phyloP scores from a whole-genome alignment of 2,329 filamentous ascomycete genomes.

The Amylocarpus encephaloides region DNA sequence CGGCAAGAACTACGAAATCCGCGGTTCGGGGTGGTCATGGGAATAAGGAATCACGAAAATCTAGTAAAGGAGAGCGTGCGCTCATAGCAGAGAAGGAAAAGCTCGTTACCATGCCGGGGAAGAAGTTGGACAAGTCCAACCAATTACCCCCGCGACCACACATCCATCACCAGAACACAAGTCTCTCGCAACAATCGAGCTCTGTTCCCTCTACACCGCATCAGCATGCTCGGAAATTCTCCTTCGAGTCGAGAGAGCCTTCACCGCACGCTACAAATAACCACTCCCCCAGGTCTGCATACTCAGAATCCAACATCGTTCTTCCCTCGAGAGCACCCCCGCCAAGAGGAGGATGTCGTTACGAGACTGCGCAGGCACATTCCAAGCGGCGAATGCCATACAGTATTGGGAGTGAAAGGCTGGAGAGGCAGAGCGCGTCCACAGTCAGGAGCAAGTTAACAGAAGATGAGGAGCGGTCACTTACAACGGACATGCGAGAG shows the following conservation, averaged over 20 bases:
- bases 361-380: conserved; percentile 78
- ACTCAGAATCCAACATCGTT: conserved; percentile 77
- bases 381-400: conserved; percentile 87
- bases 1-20: conserved; percentile 37
- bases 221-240: conserved; percentile 78
- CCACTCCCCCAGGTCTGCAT: conserved; percentile 83
- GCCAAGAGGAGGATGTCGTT: conserved; percentile 65
- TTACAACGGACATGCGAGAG: conserved; percentile 77
- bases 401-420: conserved; percentile 71
- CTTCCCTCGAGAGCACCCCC: conserved; percentile 63
- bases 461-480: conserved; percentile 64
- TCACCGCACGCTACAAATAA: conserved; percentile 72
- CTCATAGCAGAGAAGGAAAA: conserved; percentile 54
- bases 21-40: conserved; percentile 47
- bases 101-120: conserved; percentile 29
- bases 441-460: conserved; percentile 67
- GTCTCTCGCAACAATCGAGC: conserved; percentile 63
- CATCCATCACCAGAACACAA: conserved; percentile 41
- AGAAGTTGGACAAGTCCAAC: conserved; percentile 29
- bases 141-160: conserved; percentile 27
- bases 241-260: conserved; percentile 70
- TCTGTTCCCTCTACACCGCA: conserved; percentile 92
- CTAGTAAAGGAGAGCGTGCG: conserved; percentile 55
- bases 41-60: conserved; percentile 52
- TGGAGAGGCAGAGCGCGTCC: conserved; percentile 65